Evolutionary conservation across 345 rosid species (phyloP), one percentile per base, ranked within the genome.

Genomic region (Sisymbrium altissimum): DNA sequence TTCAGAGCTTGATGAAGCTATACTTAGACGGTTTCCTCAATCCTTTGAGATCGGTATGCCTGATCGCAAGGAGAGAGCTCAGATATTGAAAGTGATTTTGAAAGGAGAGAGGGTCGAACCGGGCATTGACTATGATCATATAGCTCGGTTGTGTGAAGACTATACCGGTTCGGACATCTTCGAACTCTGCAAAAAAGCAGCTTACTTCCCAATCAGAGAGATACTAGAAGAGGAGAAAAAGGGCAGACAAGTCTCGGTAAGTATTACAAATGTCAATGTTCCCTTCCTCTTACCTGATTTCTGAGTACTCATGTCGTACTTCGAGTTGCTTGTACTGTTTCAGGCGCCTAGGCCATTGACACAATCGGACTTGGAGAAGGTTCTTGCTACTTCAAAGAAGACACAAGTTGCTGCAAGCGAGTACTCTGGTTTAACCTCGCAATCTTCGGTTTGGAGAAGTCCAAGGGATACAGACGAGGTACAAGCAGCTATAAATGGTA

Each of bases 1-100:
- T 8, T 95, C 98, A 21, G 99, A 92, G 80, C 96, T 92, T 39
- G 99, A 95, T 78, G 97, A 95, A 83, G 99, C 98, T 52, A 95
- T 95, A 67, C 83, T 90, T 10, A 83, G 99, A 30, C 93, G 98
- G 63, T 88, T 95, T 65, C 97, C 97, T 72, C 99, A 92, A 68
- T 79, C 97, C 53, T 92, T 92, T 83, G 99, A 95, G 85, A 90
- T 95, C 25, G 97, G 94, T 62, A 76, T 90, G 68, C 99, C 99
- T 59, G 96, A 87, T 76, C 19, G 70, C 25, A 82, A 53, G 36
- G 97, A 85, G 84, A 86, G 97, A 73, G 86, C 85, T 59, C 82
- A 80, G 65, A 95, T 95, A 76, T 76, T 92, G 82, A 84, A 86
- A 84, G 97, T 95, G 68, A 7, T 84, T 74, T 66, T 95, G 77